phyloP scores from a whole-genome alignment of 176 grass and related monocot genomes.

The Chloris gayana region DNA sequence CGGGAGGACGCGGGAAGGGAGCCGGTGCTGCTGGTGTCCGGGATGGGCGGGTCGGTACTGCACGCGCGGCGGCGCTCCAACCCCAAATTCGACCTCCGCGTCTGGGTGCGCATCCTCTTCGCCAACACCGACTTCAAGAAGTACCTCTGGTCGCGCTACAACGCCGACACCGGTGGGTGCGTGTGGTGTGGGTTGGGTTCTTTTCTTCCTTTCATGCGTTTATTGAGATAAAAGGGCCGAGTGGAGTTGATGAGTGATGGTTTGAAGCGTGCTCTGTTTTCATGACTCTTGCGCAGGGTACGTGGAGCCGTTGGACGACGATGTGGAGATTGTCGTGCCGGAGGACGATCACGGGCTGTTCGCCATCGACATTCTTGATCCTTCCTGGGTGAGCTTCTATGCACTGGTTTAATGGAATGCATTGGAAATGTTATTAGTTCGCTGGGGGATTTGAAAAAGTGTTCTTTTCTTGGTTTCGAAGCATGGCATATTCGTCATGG shows the following conservation, averaged over 20 bases:
- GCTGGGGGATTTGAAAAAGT: neutral
- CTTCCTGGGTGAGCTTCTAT: constrained; percentile 69
- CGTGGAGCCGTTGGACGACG: constrained; percentile 68
- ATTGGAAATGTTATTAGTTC: neutral
- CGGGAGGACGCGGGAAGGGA: constrained; percentile 33
- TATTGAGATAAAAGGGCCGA: no score
- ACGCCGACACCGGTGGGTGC: constrained; percentile 67
- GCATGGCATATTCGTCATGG: constrained; percentile 37
- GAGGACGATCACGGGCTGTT: constrained; percentile 85
- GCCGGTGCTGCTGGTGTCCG: constrained; percentile 87
- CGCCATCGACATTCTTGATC: constrained; percentile 93
- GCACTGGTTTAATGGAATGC: neutral
- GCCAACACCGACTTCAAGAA: constrained; percentile 90
- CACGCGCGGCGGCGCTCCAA: constrained; percentile 69
- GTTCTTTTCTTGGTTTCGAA: constrained; percentile 14
- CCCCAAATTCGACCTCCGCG: constrained; percentile 54
- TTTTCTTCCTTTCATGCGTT: neutral
- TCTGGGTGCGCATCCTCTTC: constrained; percentile 84
- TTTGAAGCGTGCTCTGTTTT: neutral
- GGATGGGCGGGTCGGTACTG: constrained; percentile 88
- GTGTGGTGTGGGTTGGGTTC: constrained; percentile 44
- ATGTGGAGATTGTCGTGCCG: constrained; percentile 79
- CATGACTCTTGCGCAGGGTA: constrained; percentile 54
- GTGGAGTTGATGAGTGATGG: neutral
- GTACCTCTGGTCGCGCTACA: constrained; percentile 89